Evolutionary conservation across 768 basidiomycete genomes (phyloP).

Genomic region (Trametes gibbosa): DNA sequence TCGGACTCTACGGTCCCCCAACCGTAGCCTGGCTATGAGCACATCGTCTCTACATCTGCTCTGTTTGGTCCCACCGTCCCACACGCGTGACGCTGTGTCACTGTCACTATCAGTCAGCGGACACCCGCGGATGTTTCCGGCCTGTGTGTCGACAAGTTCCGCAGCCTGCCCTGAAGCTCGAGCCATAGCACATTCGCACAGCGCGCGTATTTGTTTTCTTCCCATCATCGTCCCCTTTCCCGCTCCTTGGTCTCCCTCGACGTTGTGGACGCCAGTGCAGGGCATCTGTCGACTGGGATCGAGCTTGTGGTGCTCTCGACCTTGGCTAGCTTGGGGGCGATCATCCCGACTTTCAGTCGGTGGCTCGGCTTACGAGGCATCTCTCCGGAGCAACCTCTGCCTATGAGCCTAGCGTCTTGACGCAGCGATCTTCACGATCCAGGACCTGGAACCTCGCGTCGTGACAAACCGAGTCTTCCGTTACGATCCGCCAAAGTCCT

Average conservation of each 20-base stretch:
- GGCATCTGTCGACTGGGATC: not conserved
- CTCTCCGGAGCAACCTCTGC: not conserved
- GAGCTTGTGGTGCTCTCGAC: not conserved
- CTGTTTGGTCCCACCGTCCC: no score
- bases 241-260: not conserved
- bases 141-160: not conserved
- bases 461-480: not conserved
- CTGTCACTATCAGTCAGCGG: no score
- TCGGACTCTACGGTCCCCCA: not conserved
- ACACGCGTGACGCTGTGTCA: no score
- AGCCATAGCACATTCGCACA: not conserved
- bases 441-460: not conserved
- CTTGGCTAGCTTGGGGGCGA: conserved; percentile 3
- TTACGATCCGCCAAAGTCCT: not conserved
- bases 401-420: not conserved
- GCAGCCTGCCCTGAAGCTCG: conserved; percentile 17
- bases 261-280: not conserved
- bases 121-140: no score
- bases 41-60: no score
- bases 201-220: not conserved
- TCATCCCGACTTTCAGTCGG: not conserved
- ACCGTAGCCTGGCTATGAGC: no score
- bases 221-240: not conserved
- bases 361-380: not conserved
- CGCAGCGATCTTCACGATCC: not conserved